Conservation (phyloP, 768 basidiomycete genomes). For the Cystofilobasidium capitatum region DNA sequence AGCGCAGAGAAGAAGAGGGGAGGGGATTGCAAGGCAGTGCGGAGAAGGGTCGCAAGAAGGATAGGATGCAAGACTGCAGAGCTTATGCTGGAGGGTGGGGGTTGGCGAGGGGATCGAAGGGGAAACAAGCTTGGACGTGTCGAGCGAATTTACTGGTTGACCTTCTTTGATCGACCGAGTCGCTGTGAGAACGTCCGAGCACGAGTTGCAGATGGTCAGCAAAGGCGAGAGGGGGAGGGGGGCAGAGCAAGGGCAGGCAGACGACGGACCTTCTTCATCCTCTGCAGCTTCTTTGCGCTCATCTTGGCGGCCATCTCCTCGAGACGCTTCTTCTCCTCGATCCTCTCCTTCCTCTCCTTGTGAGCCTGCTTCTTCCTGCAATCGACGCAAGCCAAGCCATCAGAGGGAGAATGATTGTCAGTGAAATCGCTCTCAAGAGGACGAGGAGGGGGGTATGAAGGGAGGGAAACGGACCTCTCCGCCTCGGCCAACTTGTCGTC, state of each 20-base stretch:
- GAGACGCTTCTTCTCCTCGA: constrained; percentile 27
- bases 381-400: background rate
- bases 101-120: no score
- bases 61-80: no score
- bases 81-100: no score
- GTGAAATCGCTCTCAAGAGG: background rate
- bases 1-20: no score
- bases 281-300: constrained; percentile 27
- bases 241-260: background rate
- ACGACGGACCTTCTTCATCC: constrained; percentile 26
- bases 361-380: constrained; percentile 19
- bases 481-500: constrained; percentile 21
- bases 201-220: background rate
- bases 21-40: no score
- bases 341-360: constrained; percentile 22
- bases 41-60: no score
- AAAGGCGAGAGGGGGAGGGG: background rate
- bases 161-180: constrained; percentile 25
- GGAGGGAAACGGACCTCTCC: constrained; percentile 21
- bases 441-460: background rate
- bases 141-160: no score
- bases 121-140: no score
- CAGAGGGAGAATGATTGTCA: background rate
- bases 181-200: background rate
- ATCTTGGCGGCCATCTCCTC: constrained; percentile 25